Percentiles rank a stretch among this genome's conserved stretches.
Conservation (phyloP, 2,329 filamentous ascomycete species). For the Ramularia endophylla region DNA sequence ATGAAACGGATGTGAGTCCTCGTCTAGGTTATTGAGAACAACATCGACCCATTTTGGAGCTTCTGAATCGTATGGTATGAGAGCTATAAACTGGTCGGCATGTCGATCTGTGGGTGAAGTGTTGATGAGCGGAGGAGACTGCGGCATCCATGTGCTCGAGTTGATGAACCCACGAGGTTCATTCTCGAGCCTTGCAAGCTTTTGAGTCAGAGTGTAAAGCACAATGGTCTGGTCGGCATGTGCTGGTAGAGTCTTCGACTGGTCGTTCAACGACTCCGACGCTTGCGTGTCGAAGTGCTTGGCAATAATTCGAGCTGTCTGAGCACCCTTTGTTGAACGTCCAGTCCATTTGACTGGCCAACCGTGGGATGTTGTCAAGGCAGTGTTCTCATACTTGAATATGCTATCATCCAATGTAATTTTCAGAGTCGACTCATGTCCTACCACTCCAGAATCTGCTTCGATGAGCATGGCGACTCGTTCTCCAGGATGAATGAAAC, state of each 20-base stretch:
- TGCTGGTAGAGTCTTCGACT: slow-evolving; percentile 22
- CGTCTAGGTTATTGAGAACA: slow-evolving; percentile 47
- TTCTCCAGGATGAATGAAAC: slow-evolving; percentile 41
- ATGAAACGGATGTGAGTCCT: slow-evolving; percentile 47
- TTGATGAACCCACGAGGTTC: slow-evolving; percentile 45
- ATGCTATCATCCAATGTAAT: slow-evolving; percentile 27
- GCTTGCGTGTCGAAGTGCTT: slow-evolving; percentile 13
- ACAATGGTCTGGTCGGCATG: slow-evolving; percentile 38
- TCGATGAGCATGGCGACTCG: no score
- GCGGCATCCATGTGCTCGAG: slow-evolving; percentile 41
- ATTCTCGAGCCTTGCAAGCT: slow-evolving; percentile 39
- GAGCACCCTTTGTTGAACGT: neutral
- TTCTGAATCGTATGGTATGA: slow-evolving; percentile 19
- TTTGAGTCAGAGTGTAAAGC: slow-evolving; percentile 43
- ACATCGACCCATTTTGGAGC: slow-evolving; percentile 40
- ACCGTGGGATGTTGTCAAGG: slow-evolving; percentile 34
- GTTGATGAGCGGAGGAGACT: slow-evolving; percentile 28
- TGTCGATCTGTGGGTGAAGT: slow-evolving; percentile 37
- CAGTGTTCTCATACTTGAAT: slow-evolving; percentile 43
- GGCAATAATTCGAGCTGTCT: neutral
- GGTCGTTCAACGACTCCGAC: slow-evolving; percentile 8
- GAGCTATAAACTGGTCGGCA: slow-evolving; percentile 36
- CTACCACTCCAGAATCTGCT: no score
- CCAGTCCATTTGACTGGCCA: slow-evolving; percentile 25
- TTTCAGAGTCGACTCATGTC: slow-evolving; percentile 4